A percentile compares a stretch with the other conserved stretches of the same genome.
Conservation (phyloP, 768 basidiomycete genomes). For the Suillus clintonianus region DNA sequence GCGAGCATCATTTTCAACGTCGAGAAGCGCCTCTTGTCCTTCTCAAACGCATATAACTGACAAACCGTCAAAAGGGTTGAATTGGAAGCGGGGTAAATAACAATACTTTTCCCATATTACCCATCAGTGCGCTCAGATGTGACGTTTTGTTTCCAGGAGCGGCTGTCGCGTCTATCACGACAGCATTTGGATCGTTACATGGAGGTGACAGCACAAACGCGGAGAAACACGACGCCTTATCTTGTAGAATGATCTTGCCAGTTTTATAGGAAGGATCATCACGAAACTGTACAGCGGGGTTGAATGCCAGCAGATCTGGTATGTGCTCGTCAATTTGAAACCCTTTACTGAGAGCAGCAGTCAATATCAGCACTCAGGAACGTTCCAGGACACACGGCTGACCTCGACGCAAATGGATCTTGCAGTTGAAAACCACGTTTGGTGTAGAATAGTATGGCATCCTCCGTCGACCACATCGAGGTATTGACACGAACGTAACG, state of each 20-base stretch:
- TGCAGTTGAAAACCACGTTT: constrained; percentile 56
- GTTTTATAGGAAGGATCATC: constrained; percentile 69
- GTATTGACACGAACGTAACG: constrained; percentile 88
- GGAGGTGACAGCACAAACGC: constrained; percentile 84
- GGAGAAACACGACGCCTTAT: constrained; percentile 98
- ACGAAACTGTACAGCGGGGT: constrained; percentile 66
- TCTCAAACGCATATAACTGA: constrained; percentile 87
- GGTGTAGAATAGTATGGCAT: constrained; percentile 60
- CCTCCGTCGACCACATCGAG: constrained; percentile 61
- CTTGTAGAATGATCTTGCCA: constrained; percentile 90
- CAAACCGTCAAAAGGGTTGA: background rate
- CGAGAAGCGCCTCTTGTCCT: constrained; percentile 76
- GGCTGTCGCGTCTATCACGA: constrained; percentile 91
- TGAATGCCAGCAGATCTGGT: constrained; percentile 77
- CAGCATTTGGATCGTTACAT: constrained; percentile 41
- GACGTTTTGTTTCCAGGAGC: constrained; percentile 99
- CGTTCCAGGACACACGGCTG: constrained; percentile 16
- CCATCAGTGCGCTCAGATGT: constrained; percentile 87
- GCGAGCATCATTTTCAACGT: constrained; percentile 85
- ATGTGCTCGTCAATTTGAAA: constrained; percentile 82
- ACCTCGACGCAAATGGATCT: constrained; percentile 58
- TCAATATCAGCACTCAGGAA: background rate
- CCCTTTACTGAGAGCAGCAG: constrained; percentile 44
- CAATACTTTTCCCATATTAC: constrained; percentile 74
- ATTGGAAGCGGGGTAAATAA: constrained; percentile 3